Conservation (phyloP, 805 yeast species). For the Candida awuae region DNA sequence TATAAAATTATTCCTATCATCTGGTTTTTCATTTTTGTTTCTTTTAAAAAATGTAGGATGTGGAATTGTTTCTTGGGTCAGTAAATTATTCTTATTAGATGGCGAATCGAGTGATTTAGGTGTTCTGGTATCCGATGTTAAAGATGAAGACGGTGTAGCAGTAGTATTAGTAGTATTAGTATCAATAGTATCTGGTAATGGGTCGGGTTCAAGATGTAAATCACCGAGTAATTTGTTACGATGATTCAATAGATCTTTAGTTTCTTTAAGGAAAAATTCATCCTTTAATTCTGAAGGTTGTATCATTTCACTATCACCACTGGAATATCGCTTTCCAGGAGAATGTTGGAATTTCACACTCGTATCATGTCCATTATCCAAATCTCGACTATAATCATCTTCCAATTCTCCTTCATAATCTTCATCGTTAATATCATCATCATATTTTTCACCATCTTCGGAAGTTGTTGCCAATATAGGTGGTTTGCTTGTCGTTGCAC, state of each 20-base stretch:
- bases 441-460: not conserved
- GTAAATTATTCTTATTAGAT: no score
- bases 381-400: not conserved
- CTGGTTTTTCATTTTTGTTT: no score
- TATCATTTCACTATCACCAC: not conserved
- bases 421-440: not conserved
- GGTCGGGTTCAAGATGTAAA: conserved; percentile 33
- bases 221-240: conserved; percentile 36
- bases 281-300: not conserved
- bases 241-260: conserved; percentile 36
- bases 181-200: conserved; percentile 9
- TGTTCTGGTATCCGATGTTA: no score
- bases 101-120: no score
- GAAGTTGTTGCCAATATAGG: conserved; percentile 1
- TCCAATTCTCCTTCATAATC: not conserved
- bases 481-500: conserved; percentile 1
- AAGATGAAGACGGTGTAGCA: no score
- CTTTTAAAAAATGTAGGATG: no score
- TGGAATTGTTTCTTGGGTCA: no score
- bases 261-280: conserved; percentile 21
- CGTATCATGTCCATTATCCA: not conserved
- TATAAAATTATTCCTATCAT: not conserved
- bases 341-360: not conserved
- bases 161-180: no score
- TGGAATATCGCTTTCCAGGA: not conserved